Conservation (phyloP, 345 rosid genomes). For the Melaleuca alternifolia region DNA sequence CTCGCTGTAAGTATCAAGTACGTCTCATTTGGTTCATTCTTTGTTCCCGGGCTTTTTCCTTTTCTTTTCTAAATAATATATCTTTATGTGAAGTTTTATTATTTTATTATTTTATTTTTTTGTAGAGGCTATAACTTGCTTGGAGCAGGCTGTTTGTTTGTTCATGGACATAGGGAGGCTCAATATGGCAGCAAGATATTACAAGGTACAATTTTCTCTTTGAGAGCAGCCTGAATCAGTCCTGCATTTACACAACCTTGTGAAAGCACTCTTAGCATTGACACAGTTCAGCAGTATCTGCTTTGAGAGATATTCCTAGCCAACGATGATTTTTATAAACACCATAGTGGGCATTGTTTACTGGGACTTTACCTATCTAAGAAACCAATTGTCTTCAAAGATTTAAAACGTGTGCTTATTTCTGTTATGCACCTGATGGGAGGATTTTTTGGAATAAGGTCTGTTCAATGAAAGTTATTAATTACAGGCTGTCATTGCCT, state of each 20-base stretch:
- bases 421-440: not conserved
- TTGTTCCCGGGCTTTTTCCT: not conserved
- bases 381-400: not conserved
- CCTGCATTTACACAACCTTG: not conserved
- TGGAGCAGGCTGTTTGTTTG: slow-evolving; percentile 67
- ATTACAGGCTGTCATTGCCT: not conserved
- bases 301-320: not conserved
- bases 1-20: not conserved
- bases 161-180: slow-evolving; percentile 93
- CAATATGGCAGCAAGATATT: slow-evolving; percentile 97
- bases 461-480: not conserved
- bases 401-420: not conserved
- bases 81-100: not conserved
- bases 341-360: not conserved
- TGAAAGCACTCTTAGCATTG: not conserved
- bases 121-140: slow-evolving; percentile 92
- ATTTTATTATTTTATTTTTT: not conserved
- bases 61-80: not conserved
- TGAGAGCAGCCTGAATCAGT: not conserved
- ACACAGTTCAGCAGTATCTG: not conserved
- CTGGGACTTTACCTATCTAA: not conserved
- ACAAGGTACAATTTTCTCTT: slow-evolving; percentile 38
- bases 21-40: not conserved
- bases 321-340: not conserved
- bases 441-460: not conserved